Evolutionary conservation across 1,284 basidiomycete genomes (phyloP), one percentile per base, ranked within the genome.

Genomic region (Gymnopus androsaceus): DNA sequence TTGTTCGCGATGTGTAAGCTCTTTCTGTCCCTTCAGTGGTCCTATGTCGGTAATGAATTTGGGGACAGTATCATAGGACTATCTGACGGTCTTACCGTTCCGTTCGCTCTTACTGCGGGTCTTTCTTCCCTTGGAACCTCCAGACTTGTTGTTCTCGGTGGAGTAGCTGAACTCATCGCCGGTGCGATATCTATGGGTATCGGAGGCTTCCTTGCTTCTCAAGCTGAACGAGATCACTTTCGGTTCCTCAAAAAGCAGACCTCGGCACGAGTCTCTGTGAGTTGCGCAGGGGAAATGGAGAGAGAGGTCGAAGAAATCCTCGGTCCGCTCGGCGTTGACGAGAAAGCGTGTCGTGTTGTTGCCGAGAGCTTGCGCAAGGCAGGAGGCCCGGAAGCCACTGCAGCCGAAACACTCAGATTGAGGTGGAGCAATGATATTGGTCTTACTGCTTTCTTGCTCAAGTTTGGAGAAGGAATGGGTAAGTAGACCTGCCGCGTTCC

Each of bases 171-270:
- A 70, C 86, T 97, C 61, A 92, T 95, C 57, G 93, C 94, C 2
- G 95, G 95, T n/a, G 92, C 94, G 8, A 93, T 98, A 59, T 90
- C 87, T 0, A 99, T 98, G 96, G 95, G 95, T 58, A 91, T 98
- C 48, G 96, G 96, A 55, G 96, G 96, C 23, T 98, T 96, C 80
- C 87, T 99, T 54, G 94, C 94, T 1, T 94, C 95, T 0, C 94
- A 98, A 72, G 92, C 96, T 36, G 96, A 99, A 72, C 85, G 94
- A 50, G 94, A 98, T 71, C 92, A 96, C 73, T 95, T 92, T 74
- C 89, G 88, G 57, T 96, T 91, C 73, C 83, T 92, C 38, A 83
- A 80, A 36, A 79, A 82, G 41, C 81, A 85, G 61, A 94, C 91
- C 3, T 78, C 86, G 54, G 82, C 87, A n/a, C 87, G 95, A 38